Conservation (phyloP, 2,329 filamentous ascomycete genomes). For the Aspergillus aculeatus region DNA sequence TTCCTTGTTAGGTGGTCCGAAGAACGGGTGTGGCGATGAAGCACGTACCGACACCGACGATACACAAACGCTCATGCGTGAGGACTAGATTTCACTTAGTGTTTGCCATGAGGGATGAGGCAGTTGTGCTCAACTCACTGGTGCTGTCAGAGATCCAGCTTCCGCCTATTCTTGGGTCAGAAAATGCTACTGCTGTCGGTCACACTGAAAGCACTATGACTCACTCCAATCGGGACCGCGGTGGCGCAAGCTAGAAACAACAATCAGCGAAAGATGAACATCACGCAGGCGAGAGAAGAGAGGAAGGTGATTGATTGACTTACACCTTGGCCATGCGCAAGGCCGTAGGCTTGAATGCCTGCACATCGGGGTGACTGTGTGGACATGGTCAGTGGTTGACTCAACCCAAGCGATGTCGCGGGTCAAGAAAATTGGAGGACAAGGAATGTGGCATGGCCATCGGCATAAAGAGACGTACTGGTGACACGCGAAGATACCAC, state of each 20-base stretch:
- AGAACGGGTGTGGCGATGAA: constrained; percentile 7
- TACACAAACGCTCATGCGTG: constrained; percentile 94
- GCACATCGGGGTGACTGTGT: constrained; percentile 78
- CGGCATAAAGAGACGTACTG: constrained; percentile 58
- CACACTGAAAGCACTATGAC: constrained; percentile 41
- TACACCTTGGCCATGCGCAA: constrained; percentile 93
- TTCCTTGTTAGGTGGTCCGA: constrained; percentile 13
- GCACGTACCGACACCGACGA: constrained; percentile 85
- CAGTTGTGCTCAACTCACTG: constrained; percentile 58
- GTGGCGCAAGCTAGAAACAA: constrained; percentile 72
- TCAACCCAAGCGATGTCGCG: constrained; percentile 3
- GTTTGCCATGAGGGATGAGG: neutral
- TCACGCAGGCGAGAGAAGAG: too few relatives aligned
- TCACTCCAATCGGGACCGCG: constrained; percentile 98
- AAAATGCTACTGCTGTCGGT: constrained; percentile 13
- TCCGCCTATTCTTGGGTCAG: constrained; percentile 61
- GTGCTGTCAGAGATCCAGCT: constrained; percentile 88
- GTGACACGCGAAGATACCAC: constrained; percentile 96
- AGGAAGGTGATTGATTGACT: constrained; percentile 40
- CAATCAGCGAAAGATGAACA: constrained; percentile 33
- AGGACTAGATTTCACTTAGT: constrained; percentile 62
- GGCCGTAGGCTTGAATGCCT: constrained; percentile 93
- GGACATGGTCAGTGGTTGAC: constrained; percentile 19
- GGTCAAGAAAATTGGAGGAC: neutral
- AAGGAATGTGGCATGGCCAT: neutral